Conservation (phyloP, 768 basidiomycete genomes). For the Leccinum truebloodii region DNA sequence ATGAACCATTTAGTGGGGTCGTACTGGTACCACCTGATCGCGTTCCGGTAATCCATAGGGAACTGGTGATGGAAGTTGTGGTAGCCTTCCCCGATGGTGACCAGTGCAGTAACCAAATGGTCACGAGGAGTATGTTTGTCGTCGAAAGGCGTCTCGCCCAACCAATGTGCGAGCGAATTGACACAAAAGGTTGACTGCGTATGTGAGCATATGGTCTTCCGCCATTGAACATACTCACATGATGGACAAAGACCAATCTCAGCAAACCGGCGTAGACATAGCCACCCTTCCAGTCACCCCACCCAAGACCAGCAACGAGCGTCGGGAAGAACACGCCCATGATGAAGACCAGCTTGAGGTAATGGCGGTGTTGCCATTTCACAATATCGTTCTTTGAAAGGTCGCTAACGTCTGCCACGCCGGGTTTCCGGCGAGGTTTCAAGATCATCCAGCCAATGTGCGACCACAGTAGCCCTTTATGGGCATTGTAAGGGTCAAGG, state of each 20-base stretch:
- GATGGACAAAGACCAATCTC: conserved; percentile 83
- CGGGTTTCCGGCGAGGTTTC: conserved; percentile 87
- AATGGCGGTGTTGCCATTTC: conserved; percentile 86
- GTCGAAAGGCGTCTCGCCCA: conserved; percentile 90
- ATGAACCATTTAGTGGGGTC: conserved; percentile 95
- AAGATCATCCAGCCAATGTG: conserved; percentile 94
- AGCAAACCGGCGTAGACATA: conserved; percentile 82
- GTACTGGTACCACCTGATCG: conserved; percentile 89
- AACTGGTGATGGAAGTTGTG: conserved; percentile 98
- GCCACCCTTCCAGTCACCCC: conserved; percentile 87
- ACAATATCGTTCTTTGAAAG: conserved; percentile 78
- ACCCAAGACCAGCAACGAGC: conserved; percentile 71
- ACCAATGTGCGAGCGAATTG: conserved; percentile 96
- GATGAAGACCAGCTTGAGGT: conserved; percentile 64
- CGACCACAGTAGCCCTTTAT: conserved; percentile 83
- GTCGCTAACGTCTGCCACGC: conserved; percentile 89
- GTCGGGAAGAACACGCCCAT: conserved; percentile 79
- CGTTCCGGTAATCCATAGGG: conserved; percentile 97
- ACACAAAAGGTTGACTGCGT: conserved; percentile 93
- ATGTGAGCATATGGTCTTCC: not conserved
- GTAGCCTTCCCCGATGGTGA: conserved; percentile 94
- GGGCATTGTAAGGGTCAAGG: conserved; percentile 93
- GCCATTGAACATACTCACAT: conserved; percentile 49
- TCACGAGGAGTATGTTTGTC: conserved; percentile 94
- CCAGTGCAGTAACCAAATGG: conserved; percentile 85